Conservation (phyloP, 768 basidiomycete species). For the Cytidiella melzeri region DNA sequence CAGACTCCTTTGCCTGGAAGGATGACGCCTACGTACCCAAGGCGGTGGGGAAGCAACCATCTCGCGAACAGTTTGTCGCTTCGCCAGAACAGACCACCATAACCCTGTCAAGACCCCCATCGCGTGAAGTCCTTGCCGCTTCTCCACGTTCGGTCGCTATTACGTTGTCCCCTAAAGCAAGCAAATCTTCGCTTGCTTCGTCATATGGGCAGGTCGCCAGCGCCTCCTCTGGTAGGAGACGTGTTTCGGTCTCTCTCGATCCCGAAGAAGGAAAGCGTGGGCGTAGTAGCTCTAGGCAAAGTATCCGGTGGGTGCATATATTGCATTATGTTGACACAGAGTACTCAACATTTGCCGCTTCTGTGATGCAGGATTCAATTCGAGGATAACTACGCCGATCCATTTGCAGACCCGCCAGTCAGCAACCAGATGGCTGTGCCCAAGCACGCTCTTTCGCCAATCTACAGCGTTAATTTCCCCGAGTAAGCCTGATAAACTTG, state of each 20-base stretch:
- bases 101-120: slow-evolving; percentile 6
- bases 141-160: slow-evolving; percentile 3
- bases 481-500: slow-evolving; percentile 22
- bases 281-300: slow-evolving; percentile 17
- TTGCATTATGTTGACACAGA: background rate
- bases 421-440: slow-evolving; percentile 3
- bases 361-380: slow-evolving; percentile 13
- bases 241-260: slow-evolving; percentile 15
- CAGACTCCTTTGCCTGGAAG: slow-evolving; percentile 20
- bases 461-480: slow-evolving; percentile 27
- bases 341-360: background rate
- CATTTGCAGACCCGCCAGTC: slow-evolving; percentile 23
- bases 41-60: slow-evolving; percentile 2
- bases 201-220: slow-evolving; percentile 21
- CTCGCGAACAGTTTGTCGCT: slow-evolving; percentile 4
- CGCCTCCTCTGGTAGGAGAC: slow-evolving; percentile 7
- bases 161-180: slow-evolving; percentile 15
- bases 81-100: slow-evolving; percentile 10
- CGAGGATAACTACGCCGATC: slow-evolving; percentile 20
- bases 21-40: slow-evolving; percentile 9
- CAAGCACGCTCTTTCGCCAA: slow-evolving; percentile 17
- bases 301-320: slow-evolving; percentile 19
- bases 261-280: slow-evolving; percentile 18
- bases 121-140: background rate
- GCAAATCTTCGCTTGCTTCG: slow-evolving; percentile 22